Percentiles rank a stretch among this genome's conserved stretches.
phyloP scores from a whole-genome alignment of 345 rosid species.

The Turnera subulata region DNA sequence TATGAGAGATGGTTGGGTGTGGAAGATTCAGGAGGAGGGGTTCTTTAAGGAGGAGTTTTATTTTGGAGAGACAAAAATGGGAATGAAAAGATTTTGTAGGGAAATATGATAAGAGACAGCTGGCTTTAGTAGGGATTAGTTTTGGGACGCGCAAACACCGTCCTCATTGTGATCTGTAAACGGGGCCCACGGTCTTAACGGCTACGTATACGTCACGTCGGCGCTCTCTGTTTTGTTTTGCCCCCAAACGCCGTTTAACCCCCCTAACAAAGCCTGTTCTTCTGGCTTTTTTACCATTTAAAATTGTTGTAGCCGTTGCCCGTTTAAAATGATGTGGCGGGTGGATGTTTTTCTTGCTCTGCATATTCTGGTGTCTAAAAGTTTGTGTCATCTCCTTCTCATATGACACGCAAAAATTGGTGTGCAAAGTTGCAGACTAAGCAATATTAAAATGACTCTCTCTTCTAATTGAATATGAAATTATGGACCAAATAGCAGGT shows the following conservation, averaged over 20 bases:
- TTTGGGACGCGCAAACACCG: conserved; percentile 50
- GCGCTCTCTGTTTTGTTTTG: neutral
- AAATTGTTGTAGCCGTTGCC: neutral
- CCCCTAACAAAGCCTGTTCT: neutral
- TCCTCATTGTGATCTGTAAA: conserved; percentile 45
- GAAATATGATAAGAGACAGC: conserved; percentile 25
- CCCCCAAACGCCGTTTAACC: conserved; percentile 22
- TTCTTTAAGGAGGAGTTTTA: no score
- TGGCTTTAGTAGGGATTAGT: conserved; percentile 26
- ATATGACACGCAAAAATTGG: no score
- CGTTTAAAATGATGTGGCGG: conserved; percentile 1
- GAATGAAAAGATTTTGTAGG: neutral
- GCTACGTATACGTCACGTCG: conserved; percentile 29
- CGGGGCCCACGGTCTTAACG: conserved; percentile 41
- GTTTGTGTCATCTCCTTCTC: no score
- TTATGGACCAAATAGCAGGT: no score
- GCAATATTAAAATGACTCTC: no score
- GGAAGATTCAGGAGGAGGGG: no score
- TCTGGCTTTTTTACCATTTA: conserved; percentile 1
- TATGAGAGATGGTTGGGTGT: no score
- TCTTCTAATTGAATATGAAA: no score
- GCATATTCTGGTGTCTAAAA: no score
- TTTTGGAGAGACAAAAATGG: no score
- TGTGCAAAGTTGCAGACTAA: no score
- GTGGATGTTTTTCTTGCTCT: neutral